phyloP scores from a whole-genome alignment of 192 early-diverging fungal genomes.

The Umbelopsis isabellina region DNA sequence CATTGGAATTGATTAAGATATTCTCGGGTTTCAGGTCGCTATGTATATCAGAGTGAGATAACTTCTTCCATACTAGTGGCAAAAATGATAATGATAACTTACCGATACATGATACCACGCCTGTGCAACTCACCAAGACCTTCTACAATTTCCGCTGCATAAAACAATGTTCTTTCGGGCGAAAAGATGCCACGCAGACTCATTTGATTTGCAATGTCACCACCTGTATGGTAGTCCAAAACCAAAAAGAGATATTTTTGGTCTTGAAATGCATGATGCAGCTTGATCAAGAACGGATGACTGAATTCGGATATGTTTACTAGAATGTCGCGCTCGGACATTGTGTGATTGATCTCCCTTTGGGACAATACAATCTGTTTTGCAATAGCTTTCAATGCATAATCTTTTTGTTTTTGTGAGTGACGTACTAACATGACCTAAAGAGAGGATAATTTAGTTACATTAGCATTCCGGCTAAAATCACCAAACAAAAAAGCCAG shows the following conservation, averaged over 20 bases:
- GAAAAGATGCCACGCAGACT: slow-evolving; percentile 54
- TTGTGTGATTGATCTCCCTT: slow-evolving; percentile 78
- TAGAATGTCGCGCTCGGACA: slow-evolving; percentile 83
- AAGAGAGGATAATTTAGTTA: not conserved
- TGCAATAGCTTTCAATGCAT: slow-evolving; percentile 57
- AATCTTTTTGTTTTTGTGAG: slow-evolving; percentile 42
- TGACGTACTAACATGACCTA: slow-evolving; percentile 54
- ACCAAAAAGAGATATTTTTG: slow-evolving; percentile 84
- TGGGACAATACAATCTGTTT: slow-evolving; percentile 69
- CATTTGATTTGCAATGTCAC: slow-evolving; percentile 90
- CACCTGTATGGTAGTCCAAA: slow-evolving; percentile 86
- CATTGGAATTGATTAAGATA: slow-evolving; percentile 68
- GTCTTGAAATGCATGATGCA: slow-evolving; percentile 91
- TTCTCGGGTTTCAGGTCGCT: slow-evolving; percentile 82
- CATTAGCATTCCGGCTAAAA: not conserved
- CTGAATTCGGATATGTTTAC: slow-evolving; percentile 63
- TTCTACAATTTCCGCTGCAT: slow-evolving; percentile 85
- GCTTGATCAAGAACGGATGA: slow-evolving; percentile 90
- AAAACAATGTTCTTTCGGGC: slow-evolving; percentile 80
- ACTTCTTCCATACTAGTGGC: not conserved
- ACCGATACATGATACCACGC: slow-evolving; percentile 83
- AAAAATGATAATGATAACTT: slow-evolving; percentile 1
- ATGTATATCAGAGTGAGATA: not conserved
- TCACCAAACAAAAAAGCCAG: not conserved
- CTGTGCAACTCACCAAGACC: slow-evolving; percentile 87